phyloP scores from a whole-genome alignment of 495 filamentous ascomycete species.

The Penicillium riverlandense region DNA sequence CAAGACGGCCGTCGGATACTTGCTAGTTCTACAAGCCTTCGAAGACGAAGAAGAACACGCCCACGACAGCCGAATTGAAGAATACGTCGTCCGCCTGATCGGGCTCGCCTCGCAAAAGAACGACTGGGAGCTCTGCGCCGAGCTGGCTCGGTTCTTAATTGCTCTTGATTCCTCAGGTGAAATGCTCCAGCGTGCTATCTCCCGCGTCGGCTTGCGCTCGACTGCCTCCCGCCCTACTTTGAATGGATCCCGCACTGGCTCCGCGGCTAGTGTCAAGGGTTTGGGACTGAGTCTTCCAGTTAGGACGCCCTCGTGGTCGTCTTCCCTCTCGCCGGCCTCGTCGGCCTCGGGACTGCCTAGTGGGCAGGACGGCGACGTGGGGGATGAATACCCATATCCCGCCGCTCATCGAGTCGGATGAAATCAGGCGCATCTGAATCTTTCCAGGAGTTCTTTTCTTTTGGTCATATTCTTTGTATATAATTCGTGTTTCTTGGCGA shows the following conservation, averaged over 20 bases:
- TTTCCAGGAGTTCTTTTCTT: neutral
- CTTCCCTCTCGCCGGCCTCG: constrained; percentile 24
- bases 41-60: constrained; percentile 72
- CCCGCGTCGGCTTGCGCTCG: constrained; percentile 49
- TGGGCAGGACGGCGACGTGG: constrained; percentile 13
- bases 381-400: constrained; percentile 12
- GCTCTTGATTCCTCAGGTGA: constrained; percentile 83
- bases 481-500: no score
- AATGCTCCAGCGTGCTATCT: constrained; percentile 72
- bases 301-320: constrained; percentile 31
- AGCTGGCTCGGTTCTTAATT: constrained; percentile 86
- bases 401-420: constrained; percentile 12
- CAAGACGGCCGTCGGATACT: constrained; percentile 93
- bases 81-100: constrained; percentile 68
- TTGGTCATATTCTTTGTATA: neutral
- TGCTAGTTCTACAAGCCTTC: constrained; percentile 91
- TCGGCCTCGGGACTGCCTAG: constrained; percentile 20
- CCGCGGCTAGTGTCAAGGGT: constrained; percentile 25
- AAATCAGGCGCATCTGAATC: neutral
- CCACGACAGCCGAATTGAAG: constrained; percentile 55
- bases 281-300: constrained; percentile 30
- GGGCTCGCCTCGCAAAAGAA: constrained; percentile 71
- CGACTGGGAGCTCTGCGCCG: constrained; percentile 96
- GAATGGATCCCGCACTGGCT: constrained; percentile 16
- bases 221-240: constrained; percentile 2